Percentiles rank a stretch among this genome's conserved stretches.
Conservation (phyloP, 208 protist species). For the Strigomonas culicis region DNA sequence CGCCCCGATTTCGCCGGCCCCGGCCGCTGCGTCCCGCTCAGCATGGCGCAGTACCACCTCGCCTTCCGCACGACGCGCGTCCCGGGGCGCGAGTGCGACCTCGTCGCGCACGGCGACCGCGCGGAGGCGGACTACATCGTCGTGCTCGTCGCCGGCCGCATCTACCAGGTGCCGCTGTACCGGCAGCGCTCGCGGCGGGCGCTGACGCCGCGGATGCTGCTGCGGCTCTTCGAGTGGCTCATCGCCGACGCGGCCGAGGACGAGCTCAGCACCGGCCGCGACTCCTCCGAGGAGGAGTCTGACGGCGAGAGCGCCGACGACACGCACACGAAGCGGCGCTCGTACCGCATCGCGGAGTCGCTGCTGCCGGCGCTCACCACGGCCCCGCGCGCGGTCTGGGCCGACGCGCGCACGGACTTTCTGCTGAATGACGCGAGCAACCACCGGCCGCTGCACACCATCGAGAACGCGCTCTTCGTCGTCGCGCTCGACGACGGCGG, state of each 20-base stretch:
- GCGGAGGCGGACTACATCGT: conserved; percentile 60
- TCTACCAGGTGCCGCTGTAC: conserved; percentile 54
- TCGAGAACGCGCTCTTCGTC: conserved; percentile 81
- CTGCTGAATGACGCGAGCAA: conserved; percentile 73
- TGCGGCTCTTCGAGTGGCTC: conserved; percentile 40
- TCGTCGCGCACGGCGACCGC: conserved; percentile 42
- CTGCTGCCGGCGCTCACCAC: conserved; percentile 70
- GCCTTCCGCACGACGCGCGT: conserved; percentile 84
- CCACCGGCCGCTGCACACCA: conserved; percentile 43
- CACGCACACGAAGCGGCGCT: conserved; percentile 33
- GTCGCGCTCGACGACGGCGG: conserved; percentile 58
- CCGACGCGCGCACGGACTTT: conserved; percentile 57
- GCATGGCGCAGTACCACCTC: conserved; percentile 82
- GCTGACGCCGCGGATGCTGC: conserved; percentile 58
- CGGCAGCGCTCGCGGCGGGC: conserved; percentile 40
- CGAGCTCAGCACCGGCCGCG: conserved; percentile 39
- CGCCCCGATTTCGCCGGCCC: conserved; percentile 47
- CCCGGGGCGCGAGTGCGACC: conserved; percentile 76
- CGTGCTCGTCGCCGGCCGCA: conserved; percentile 64
- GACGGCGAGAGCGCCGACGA: conserved; percentile 43
- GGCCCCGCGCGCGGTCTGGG: conserved; percentile 63
- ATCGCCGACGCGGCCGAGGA: conserved; percentile 38
- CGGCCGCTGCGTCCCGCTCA: conserved; percentile 57
- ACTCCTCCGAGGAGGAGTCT: conserved; percentile 47
- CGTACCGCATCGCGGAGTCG: conserved; percentile 41